These are phyloP conservation scores for Marchantia polymorpha DNA, from an alignment of 225 moss, liverwort and hornwort species.

Conservation along the genomic window DNA sequence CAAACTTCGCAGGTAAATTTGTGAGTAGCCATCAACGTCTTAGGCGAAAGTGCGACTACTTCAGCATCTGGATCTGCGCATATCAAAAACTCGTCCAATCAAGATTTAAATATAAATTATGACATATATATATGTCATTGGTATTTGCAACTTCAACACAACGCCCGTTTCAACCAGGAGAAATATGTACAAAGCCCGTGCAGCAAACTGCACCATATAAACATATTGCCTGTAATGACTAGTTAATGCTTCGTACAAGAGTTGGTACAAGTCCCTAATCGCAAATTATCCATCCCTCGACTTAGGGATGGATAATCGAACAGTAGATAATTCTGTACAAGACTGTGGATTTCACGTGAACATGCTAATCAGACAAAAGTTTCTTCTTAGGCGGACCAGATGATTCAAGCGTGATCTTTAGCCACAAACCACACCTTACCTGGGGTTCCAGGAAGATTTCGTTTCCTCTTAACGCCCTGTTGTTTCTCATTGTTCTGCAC, in stretches of 20 bases:
- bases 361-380: not conserved
- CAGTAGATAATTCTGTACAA: not conserved
- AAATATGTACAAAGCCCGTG: not conserved
- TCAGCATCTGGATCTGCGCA: constrained; percentile 74
- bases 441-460: constrained; percentile 98
- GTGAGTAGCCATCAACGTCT: constrained; percentile 97
- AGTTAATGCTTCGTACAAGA: too few relatives aligned
- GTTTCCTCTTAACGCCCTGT: constrained; percentile 63
- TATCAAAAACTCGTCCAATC: not conserved
- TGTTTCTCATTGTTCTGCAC: constrained; percentile 33
- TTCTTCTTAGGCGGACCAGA: not conserved
- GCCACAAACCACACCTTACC: constrained; percentile 37
- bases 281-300: not conserved
- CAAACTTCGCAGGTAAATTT: constrained; percentile 98
- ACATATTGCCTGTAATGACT: too few relatives aligned
- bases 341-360: not conserved
- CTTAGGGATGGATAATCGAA: not conserved
- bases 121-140: not conserved
- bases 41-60: constrained; percentile 94
- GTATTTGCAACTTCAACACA: not conserved
- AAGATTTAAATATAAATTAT: too few relatives aligned
- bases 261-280: too few relatives aligned
- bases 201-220: not conserved
- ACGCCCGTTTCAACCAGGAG: not conserved
- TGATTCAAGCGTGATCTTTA: too few relatives aligned